Conservation (phyloP, 2,329 filamentous ascomycete species). For the Clonostachys sp. region DNA sequence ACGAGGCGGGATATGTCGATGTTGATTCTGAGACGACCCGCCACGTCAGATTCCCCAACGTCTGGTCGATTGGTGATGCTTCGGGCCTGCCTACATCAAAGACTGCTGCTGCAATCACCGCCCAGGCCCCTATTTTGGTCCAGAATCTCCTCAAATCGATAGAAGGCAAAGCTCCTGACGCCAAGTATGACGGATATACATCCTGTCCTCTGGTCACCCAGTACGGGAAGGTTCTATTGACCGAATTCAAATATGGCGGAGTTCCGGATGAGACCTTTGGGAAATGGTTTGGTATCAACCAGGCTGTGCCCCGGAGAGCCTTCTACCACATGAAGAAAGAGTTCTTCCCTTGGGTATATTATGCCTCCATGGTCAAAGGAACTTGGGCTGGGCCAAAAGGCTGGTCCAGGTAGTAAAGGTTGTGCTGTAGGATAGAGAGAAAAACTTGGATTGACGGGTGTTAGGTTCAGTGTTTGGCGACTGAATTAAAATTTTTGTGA, state of each 20-base stretch:
- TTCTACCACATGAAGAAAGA: constrained; percentile 64
- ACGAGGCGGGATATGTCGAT: constrained; percentile 53
- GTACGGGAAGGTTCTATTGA: constrained; percentile 59
- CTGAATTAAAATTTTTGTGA: no score
- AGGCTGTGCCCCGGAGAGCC: constrained; percentile 45
- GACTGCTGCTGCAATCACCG: constrained; percentile 47
- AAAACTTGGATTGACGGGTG: no score
- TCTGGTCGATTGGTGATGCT: constrained; percentile 56
- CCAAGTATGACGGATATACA: constrained; percentile 48
- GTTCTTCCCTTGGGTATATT: constrained; percentile 65
- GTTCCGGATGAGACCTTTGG: constrained; percentile 60
- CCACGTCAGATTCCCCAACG: constrained; percentile 49
- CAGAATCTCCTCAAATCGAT: constrained; percentile 37
- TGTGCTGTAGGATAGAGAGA: not conserved
- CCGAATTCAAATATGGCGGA: constrained; percentile 62
- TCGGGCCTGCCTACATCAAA: constrained; percentile 56
- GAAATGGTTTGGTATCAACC: constrained; percentile 49
- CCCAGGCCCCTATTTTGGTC: constrained; percentile 45
- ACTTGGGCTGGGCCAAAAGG: constrained; percentile 58
- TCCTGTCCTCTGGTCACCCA: constrained; percentile 50
- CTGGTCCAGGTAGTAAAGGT: constrained; percentile 17
- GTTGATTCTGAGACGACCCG: constrained; percentile 47
- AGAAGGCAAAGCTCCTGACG: constrained; percentile 37
- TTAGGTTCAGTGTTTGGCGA: no score
- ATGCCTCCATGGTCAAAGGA: constrained; percentile 54